Conservation (phyloP, 2,329 filamentous ascomycete genomes). For the Apiospora hydei region DNA sequence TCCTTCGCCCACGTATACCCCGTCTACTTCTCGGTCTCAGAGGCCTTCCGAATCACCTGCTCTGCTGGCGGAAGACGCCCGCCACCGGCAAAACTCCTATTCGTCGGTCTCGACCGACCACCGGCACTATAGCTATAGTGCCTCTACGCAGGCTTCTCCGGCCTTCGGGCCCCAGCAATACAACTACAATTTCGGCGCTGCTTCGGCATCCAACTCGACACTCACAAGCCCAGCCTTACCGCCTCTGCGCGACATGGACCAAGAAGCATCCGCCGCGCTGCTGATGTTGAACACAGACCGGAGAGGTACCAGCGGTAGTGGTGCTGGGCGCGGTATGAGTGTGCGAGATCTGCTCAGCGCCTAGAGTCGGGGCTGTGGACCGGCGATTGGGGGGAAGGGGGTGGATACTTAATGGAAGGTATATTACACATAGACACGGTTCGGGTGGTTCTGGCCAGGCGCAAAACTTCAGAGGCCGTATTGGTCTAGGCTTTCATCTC, state of each 20-base stretch:
- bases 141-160: conserved; percentile 51
- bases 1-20: conserved; percentile 55
- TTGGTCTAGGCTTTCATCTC: not conserved
- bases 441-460: not conserved
- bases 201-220: conserved; percentile 56
- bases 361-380: conserved; percentile 36
- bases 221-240: conserved; percentile 65
- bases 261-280: conserved; percentile 85
- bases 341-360: conserved; percentile 62
- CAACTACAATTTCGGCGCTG: conserved; percentile 44
- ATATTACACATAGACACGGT: conserved; percentile 1
- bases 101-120: conserved; percentile 59
- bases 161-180: conserved; percentile 52
- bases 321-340: conserved; percentile 55
- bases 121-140: conserved; percentile 51
- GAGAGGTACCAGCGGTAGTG: conserved; percentile 52
- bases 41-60: conserved; percentile 62
- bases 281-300: conserved; percentile 88
- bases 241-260: conserved; percentile 66
- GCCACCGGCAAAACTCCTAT: conserved; percentile 58
- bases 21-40: conserved; percentile 39
- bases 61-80: conserved; percentile 54
- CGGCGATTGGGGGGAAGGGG: not conserved
- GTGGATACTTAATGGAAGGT: not conserved
- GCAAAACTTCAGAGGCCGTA: not conserved